These are phyloP conservation scores for Aspergillus unguis DNA, from an alignment of 2,329 filamentous ascomycete genomes.

Conservation along the genomic window DNA sequence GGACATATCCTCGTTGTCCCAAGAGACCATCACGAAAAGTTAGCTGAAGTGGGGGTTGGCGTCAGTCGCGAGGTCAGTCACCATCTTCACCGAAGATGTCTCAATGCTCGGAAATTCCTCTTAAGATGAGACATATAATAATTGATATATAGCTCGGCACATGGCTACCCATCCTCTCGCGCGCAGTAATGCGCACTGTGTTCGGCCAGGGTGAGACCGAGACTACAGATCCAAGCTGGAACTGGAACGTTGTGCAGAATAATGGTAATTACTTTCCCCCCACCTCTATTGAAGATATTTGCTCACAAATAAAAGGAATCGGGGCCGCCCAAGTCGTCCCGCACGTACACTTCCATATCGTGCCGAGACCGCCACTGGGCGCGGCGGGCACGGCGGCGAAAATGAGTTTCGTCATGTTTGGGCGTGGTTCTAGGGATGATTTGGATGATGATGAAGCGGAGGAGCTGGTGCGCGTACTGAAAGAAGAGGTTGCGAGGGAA, in stretches of 20 bases:
- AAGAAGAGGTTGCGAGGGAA: conserved; percentile 38
- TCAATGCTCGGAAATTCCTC: too few relatives aligned
- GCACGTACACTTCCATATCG: conserved; percentile 92
- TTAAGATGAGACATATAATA: not conserved
- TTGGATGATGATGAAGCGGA: conserved; percentile 47
- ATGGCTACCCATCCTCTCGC: conserved; percentile 54
- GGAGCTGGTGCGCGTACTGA: conserved; percentile 35
- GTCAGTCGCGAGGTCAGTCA: conserved; percentile 66
- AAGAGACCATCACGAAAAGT: conserved; percentile 70
- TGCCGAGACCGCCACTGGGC: conserved; percentile 65
- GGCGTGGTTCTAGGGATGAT: conserved; percentile 46
- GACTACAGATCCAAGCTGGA: conserved; percentile 66
- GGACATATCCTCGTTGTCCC: conserved; percentile 84
- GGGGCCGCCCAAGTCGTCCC: conserved; percentile 88
- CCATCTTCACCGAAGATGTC: conserved; percentile 31
- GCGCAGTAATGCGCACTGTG: conserved; percentile 69
- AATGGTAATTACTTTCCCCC: conserved; percentile 56
- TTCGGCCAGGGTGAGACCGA: conserved; percentile 38
- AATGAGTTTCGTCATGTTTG: conserved; percentile 45
- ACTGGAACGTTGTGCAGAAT: conserved; percentile 98
- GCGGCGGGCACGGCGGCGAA: conserved; percentile 17
- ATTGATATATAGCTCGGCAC: conserved; percentile 38
- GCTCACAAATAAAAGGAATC: conserved; percentile 50
- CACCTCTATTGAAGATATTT: not conserved
- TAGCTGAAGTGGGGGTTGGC: conserved; percentile 63